Evolutionary conservation across 2,329 filamentous ascomycete species (phyloP), one percentile per base, ranked within the genome.

Genomic region (Madurella mycetomatis): DNA sequence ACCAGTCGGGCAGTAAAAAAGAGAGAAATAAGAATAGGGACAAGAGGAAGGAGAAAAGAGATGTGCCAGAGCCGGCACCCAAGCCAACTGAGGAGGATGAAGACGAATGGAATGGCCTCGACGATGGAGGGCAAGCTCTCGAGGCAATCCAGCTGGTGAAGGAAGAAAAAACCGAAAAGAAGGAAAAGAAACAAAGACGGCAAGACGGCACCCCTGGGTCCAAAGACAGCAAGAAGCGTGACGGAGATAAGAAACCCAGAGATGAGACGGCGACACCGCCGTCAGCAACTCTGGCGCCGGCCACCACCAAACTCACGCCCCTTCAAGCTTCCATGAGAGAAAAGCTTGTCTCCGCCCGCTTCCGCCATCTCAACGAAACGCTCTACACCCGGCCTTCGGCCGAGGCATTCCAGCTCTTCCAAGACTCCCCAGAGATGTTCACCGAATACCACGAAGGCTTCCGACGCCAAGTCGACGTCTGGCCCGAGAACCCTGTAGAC

Each of bases 401-500:
- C 37, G 85, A 94, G 61, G 88, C 94, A n/a, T 84, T 94, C 63
- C 75, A 80, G 48, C 83, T 97, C 19, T 97, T 99, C 76, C 77
- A 83, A 49, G 78, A 87, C 34, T 90, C 89, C 47, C 94, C 94
- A 0, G 90, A 95, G 67, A 92, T 97, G 80, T 99, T 97, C 73
- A 80, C 84, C 62, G 92, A 97, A 73, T 99, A 99, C 72, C 94
- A 99, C 73, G 87, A 91, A 57, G 94, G 94, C 34, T 99, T 99
- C 79, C 87, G 92, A 1, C 88, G 92, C 50, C 94, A 99, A 74
- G 94, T 97, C 55, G 86, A 90, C 66, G 88, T 92, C 2, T 99
- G 94, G 94, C 94, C 94, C 8, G 89, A 92, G 67, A 99, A 99
- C 72, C 94, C 94, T 0, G 90, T 99, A 45, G 89, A 96, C 69